These are phyloP conservation scores for Zarea fungicola DNA, from an alignment of 2,329 filamentous ascomycete species.

Conservation along the genomic window DNA sequence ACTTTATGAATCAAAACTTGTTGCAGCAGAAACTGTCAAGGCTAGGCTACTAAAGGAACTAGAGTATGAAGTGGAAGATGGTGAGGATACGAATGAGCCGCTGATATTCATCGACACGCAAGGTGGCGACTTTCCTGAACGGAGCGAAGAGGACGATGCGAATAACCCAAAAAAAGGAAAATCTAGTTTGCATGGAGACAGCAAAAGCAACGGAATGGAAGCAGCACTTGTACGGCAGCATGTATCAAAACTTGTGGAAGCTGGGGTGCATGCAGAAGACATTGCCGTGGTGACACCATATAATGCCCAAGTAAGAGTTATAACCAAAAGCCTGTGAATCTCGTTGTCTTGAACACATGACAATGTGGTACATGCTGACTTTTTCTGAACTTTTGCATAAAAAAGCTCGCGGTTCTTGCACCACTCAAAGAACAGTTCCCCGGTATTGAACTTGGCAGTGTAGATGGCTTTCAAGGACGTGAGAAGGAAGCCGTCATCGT, in stretches of 20 bases:
- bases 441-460: constrained; percentile 88
- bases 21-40: constrained; percentile 76
- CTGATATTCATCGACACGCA: constrained; percentile 95
- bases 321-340: not conserved
- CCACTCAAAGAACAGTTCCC: constrained; percentile 76
- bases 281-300: constrained; percentile 95
- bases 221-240: constrained; percentile 75
- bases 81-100: constrained; percentile 81
- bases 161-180: constrained; percentile 39
- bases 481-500: constrained; percentile 96
- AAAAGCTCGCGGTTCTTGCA: constrained; percentile 69
- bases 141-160: constrained; percentile 66
- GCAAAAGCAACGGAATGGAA: constrained; percentile 91
- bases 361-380: not conserved
- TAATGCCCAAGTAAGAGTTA: constrained; percentile 68
- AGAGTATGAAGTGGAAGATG: constrained; percentile 70
- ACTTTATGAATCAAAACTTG: constrained; percentile 75
- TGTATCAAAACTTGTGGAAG: constrained; percentile 67
- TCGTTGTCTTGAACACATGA: constrained; percentile 15
- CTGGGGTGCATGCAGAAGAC: constrained; percentile 75
- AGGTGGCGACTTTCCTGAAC: constrained; percentile 85
- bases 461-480: constrained; percentile 94
- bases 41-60: constrained; percentile 69
- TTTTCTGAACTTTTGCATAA: not conserved
- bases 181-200: constrained; percentile 47